Conservation (phyloP, 805 yeast genomes). For the Pichia sporocuriosa region DNA sequence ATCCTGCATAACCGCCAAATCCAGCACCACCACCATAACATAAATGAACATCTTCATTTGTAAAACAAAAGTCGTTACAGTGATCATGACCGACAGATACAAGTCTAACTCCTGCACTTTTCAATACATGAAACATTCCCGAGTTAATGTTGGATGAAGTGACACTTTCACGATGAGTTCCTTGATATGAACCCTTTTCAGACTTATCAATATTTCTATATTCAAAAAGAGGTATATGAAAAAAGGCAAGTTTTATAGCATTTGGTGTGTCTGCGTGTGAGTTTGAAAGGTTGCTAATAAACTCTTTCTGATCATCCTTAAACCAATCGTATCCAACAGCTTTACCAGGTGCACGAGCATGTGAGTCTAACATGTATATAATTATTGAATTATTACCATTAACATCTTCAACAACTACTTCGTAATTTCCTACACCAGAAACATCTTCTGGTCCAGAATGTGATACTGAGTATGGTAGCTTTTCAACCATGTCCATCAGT, state of each 20-base stretch:
- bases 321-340: conserved; percentile 83
- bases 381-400: conserved; percentile 38
- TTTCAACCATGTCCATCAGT: conserved; percentile 48
- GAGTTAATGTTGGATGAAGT: conserved; percentile 73
- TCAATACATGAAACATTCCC: conserved; percentile 54
- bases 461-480: conserved; percentile 65
- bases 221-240: conserved; percentile 93
- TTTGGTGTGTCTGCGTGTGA: conserved; percentile 36
- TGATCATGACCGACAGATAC: conserved; percentile 92
- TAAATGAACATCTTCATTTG: conserved; percentile 55
- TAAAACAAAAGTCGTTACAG: conserved; percentile 82
- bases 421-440: conserved; percentile 82
- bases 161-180: conserved; percentile 61
- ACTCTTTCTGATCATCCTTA: conserved; percentile 28
- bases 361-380: conserved; percentile 79
- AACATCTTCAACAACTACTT: conserved; percentile 37
- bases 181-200: conserved; percentile 36
- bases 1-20: conserved; percentile 95
- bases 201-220: conserved; percentile 28
- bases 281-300: conserved; percentile 13
- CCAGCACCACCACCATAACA: conserved; percentile 95
- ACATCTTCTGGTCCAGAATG: conserved; percentile 56
- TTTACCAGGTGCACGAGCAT: conserved; percentile 67
- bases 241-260: conserved; percentile 67
- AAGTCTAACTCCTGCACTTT: conserved; percentile 64